Evolutionary conservation across 2,329 filamentous ascomycete species (phyloP).

Genomic region (Cladophialophora carrionii): DNA sequence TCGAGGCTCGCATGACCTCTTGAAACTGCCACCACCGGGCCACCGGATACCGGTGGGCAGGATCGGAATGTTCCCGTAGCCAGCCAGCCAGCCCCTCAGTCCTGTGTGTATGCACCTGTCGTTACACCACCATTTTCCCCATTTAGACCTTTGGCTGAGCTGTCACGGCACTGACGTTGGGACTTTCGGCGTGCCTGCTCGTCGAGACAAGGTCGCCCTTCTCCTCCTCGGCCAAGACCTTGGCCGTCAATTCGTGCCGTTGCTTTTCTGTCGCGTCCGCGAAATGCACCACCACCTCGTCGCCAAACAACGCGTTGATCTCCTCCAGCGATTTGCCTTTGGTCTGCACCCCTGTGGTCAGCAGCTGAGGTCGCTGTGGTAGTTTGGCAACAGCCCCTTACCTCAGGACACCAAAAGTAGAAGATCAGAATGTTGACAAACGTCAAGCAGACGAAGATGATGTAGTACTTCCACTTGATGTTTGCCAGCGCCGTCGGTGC

Average conservation of each 20-base stretch:
- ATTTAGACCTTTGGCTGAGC: conserved; percentile 21
- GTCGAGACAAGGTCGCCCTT: conserved; percentile 19
- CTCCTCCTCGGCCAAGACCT: conserved; percentile 28
- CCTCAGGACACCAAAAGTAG: conserved; percentile 47
- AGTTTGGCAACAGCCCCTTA: conserved; percentile 34
- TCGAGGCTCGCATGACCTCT: neutral
- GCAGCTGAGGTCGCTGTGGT: neutral
- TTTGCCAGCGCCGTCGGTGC: conserved; percentile 41
- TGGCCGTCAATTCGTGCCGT: conserved; percentile 22
- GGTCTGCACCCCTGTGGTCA: conserved; percentile 14
- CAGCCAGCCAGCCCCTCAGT: too few species aligned
- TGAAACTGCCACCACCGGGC: neutral
- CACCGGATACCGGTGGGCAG: neutral
- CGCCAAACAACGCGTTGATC: conserved; percentile 34
- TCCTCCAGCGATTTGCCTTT: conserved; percentile 34
- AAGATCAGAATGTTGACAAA: conserved; percentile 38
- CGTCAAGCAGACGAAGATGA: conserved; percentile 49
- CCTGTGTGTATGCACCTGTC: neutral
- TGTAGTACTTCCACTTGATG: conserved; percentile 44
- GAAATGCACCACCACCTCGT: conserved; percentile 31
- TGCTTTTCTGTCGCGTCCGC: conserved; percentile 43
- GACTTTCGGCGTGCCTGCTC: conserved; percentile 14
- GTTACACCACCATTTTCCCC: conserved; percentile 4
- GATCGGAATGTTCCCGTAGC: neutral
- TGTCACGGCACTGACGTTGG: conserved; percentile 11